Conservation (phyloP, 345 rosid species). For the Excoecaria cochinchinensis region DNA sequence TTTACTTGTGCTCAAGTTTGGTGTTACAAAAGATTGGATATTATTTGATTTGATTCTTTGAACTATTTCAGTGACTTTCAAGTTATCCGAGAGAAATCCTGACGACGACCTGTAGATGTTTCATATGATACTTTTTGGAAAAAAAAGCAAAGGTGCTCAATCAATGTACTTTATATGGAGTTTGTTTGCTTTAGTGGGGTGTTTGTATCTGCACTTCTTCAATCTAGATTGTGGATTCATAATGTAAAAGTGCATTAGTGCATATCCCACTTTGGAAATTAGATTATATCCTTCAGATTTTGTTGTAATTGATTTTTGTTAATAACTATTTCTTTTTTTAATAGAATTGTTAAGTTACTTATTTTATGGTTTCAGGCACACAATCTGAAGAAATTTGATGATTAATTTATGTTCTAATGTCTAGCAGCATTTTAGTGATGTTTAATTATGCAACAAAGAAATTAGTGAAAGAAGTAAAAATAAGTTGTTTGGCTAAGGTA, state of each 20-base stretch:
- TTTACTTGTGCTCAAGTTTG: slow-evolving; percentile 11
- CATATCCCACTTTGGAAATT: slow-evolving; percentile 4
- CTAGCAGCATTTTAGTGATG: too few species aligned
- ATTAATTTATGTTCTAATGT: too few species aligned
- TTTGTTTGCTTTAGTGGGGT: background rate
- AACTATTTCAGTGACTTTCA: slow-evolving; percentile 83
- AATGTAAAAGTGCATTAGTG: background rate
- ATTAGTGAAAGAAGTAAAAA: too few species aligned
- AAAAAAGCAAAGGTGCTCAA: slow-evolving; percentile 91
- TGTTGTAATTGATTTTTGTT: background rate
- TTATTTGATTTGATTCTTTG: too few species aligned
- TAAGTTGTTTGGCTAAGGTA: too few species aligned
- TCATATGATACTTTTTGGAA: slow-evolving; percentile 79
- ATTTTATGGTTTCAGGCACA: slow-evolving; percentile 52
- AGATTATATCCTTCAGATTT: background rate
- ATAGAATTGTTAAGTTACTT: slow-evolving; percentile 1
- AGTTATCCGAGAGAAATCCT: slow-evolving; percentile 89
- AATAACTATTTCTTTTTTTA: background rate
- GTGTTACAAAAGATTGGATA: too few species aligned
- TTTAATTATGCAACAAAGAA: too few species aligned
- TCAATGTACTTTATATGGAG: background rate
- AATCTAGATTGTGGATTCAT: background rate
- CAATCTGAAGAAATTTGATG: slow-evolving; percentile 66
- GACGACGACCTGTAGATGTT: slow-evolving; percentile 78
- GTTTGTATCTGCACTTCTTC: slow-evolving; percentile 1